A percentile compares a stretch with the other conserved stretches of the same genome.
Conservation (phyloP, 129 eudicot genomes). For the Artemisia annua region DNA sequence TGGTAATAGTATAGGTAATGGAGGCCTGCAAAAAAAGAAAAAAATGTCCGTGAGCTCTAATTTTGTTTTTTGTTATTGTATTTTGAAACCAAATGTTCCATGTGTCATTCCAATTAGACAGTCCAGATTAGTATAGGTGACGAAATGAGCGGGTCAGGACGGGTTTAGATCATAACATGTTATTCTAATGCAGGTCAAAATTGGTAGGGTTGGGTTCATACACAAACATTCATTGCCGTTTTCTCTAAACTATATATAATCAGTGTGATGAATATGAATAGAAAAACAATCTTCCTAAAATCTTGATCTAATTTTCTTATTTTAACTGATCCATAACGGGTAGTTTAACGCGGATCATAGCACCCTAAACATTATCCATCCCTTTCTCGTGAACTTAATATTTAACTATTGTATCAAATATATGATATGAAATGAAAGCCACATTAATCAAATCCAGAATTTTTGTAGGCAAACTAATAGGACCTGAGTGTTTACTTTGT, state of each 20-base stretch:
- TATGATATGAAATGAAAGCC: too few species aligned
- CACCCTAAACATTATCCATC: too few species aligned
- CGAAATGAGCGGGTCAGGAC: background rate
- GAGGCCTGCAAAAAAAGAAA: slow-evolving; percentile 33
- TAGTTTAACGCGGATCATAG: background rate
- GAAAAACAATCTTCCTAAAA: background rate
- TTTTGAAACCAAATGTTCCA: too few species aligned
- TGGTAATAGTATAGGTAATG: slow-evolving; percentile 30
- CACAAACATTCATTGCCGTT: background rate
- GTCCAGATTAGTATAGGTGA: background rate
- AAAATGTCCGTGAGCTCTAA: too few species aligned
- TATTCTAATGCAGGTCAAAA: background rate
- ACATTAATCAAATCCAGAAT: too few species aligned
- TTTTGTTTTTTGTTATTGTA: too few species aligned
- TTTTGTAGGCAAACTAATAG: too few species aligned
- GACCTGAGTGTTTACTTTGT: background rate
- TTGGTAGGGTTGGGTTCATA: background rate
- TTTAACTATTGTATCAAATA: too few species aligned
- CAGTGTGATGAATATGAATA: background rate
- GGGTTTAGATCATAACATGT: background rate
- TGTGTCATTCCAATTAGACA: too few species aligned
- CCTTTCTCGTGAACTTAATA: too few species aligned
- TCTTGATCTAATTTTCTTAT: background rate
- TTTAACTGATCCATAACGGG: background rate
- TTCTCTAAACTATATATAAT: background rate